A percentile compares a stretch with the other conserved stretches of the same genome.
phyloP scores from a whole-genome alignment of 345 rosid species.

The Hibiscus syriacus region DNA sequence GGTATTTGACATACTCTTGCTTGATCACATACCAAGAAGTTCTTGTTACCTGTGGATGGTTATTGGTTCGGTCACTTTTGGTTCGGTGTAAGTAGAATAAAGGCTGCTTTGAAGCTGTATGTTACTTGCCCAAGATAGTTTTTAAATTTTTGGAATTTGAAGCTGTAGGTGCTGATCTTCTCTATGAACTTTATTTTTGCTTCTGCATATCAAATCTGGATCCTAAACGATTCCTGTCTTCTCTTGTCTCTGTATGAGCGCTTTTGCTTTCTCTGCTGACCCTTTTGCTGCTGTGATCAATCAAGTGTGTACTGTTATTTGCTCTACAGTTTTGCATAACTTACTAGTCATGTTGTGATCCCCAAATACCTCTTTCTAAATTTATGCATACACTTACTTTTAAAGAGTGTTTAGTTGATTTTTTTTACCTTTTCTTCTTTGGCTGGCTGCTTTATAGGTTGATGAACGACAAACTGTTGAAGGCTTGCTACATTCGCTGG shows the following conservation, averaged over 20 bases:
- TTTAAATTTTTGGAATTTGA: not conserved
- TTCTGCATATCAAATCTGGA: not conserved
- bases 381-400: not conserved
- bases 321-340: not conserved
- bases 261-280: not conserved
- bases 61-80: not conserved
- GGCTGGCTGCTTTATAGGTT: slow-evolving; percentile 28
- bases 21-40: not conserved
- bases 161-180: not conserved
- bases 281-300: not conserved
- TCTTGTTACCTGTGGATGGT: not conserved
- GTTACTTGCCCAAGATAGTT: not conserved
- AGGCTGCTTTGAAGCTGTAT: slow-evolving; percentile 1
- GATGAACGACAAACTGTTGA: slow-evolving; percentile 78
- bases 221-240: not conserved
- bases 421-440: not conserved
- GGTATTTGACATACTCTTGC: not conserved
- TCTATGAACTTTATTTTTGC: too few species aligned
- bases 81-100: not conserved
- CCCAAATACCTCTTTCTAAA: not conserved
- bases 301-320: not conserved
- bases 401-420: not conserved
- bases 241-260: not conserved
- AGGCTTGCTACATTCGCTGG: slow-evolving; percentile 61
- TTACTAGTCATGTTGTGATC: not conserved